Evolutionary conservation across 495 filamentous ascomycete species (phyloP), one percentile per base, ranked within the genome.

Genomic region (Neurospora africana): DNA sequence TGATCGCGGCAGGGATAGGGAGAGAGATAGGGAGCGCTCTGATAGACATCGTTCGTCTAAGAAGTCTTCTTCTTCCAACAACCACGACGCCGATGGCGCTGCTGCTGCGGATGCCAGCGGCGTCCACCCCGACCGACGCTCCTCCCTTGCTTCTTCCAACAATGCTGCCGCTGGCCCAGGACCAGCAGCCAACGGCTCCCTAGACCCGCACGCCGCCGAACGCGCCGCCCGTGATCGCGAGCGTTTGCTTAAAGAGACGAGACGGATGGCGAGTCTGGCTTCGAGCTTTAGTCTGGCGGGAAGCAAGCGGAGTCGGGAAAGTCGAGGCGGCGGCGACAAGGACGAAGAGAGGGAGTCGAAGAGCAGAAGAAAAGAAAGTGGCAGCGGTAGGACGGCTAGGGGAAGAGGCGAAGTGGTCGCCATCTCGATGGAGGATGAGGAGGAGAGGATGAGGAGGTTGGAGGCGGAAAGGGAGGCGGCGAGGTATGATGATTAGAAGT

Each of bases 191-290:
- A 69, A 69, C 21, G 40, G 77, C 35, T 44, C 74, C 10, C 78
- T 80, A 74, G 91, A 97, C 77, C 89, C 90, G 0, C 90, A 94
- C 75, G 90, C 91, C 0, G 82, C 90, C 2, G 93, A 95, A 77
- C 89, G 93, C 19, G 91, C 93, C 78, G 89, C 89, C 15, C 85
- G 91, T 17, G 90, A 93, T 72, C 85, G 91, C 13, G 93, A 95
- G 78, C 86, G 93, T 13, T 79, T 94, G 61, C 83, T 91, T 7
- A 92, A 92, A 73, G 93, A 96, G 79, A 86, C 92, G 68, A 89
- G 94, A 79, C 88, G 91, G 21, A 90, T 93, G 67, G 89, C 88
- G 3, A 84, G 80, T n/a, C 76, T 85, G 75, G 81, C 73, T 74
- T 72, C 40, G 84, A 84, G 82, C 82, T 27, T 27, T 15, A 30